A percentile compares a stretch with the other conserved stretches of the same genome.
Conservation (phyloP, 108 stramenopile species). For the Skeletonema menzelii region DNA sequence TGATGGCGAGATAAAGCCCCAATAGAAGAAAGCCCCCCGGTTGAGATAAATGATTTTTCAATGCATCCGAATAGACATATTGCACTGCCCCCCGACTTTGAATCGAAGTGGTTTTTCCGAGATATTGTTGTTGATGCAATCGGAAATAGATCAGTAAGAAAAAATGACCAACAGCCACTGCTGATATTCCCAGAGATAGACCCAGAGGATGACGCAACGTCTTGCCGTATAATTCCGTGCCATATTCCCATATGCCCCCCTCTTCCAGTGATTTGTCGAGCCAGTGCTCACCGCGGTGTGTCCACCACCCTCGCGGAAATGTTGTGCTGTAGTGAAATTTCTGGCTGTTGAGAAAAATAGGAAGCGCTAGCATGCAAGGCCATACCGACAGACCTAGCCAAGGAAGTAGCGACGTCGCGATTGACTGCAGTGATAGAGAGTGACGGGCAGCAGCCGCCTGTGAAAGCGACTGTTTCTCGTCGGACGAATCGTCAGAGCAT, state of each 20-base stretch:
- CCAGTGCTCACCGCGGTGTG: constrained; percentile 16
- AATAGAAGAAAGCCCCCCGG: constrained; percentile 93
- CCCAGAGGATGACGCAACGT: constrained; percentile 71
- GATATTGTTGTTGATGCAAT: constrained; percentile 39
- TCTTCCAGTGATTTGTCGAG: constrained; percentile 17
- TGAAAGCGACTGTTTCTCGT: not conserved
- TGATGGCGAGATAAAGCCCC: constrained; percentile 72
- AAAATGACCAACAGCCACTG: constrained; percentile 83
- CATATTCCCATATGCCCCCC: constrained; percentile 27
- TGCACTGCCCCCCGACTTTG: constrained; percentile 71
- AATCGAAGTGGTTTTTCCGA: constrained; percentile 57
- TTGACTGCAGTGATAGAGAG: not conserved
- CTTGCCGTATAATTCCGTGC: constrained; percentile 27
- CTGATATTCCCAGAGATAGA: constrained; percentile 71
- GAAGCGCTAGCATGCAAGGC: constrained; percentile 76
- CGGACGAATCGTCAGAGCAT: not conserved
- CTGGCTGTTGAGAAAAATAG: constrained; percentile 52
- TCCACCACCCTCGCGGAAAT: constrained; percentile 69
- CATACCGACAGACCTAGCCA: constrained; percentile 73
- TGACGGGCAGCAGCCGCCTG: not conserved
- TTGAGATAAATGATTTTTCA: constrained; percentile 83
- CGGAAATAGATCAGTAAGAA: constrained; percentile 73
- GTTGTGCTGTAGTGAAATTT: constrained; percentile 51
- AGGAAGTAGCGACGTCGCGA: constrained; percentile 31
- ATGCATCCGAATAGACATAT: constrained; percentile 72